phyloP scores from a whole-genome alignment of 306 rosid genomes.

The Begonia masoniana region DNA sequence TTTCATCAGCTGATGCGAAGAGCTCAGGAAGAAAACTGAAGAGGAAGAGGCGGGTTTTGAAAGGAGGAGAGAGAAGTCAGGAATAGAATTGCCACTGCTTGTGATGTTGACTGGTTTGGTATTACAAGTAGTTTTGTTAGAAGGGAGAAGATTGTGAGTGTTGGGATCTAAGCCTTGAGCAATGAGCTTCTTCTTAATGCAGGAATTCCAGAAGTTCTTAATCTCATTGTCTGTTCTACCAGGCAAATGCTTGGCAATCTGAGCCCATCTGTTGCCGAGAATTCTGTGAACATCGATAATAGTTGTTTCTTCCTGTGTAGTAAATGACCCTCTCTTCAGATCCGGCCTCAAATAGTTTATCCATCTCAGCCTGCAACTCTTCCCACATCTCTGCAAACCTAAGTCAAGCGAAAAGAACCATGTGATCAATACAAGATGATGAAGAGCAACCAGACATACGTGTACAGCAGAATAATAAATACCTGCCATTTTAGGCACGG shows the following conservation, averaged over 20 bases:
- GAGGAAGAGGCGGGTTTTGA: neutral
- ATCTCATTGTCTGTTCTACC: slow-evolving; percentile 93
- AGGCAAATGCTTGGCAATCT: slow-evolving; percentile 87
- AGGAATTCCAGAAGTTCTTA: slow-evolving; percentile 87
- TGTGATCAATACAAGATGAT: neutral
- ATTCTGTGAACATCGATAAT: slow-evolving; percentile 77
- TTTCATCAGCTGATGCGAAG: neutral
- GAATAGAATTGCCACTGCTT: neutral
- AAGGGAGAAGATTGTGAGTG: slow-evolving; percentile 58
- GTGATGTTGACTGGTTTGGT: neutral
- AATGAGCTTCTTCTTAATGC: slow-evolving; percentile 72
- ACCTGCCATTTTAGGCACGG: slow-evolving; percentile 73
- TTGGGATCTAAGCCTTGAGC: slow-evolving; percentile 82
- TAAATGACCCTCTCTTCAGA: slow-evolving; percentile 69
- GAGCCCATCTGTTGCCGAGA: slow-evolving; percentile 89
- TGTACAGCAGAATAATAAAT: neutral
- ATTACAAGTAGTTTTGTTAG: neutral
- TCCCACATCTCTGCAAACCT: slow-evolving; percentile 83
- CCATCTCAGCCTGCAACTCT: slow-evolving; percentile 87
- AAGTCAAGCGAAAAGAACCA: neutral
- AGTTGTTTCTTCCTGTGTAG: slow-evolving; percentile 55
- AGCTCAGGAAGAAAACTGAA: neutral
- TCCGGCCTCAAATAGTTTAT: slow-evolving; percentile 79
- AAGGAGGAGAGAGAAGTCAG: neutral
- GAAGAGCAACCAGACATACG: neutral